A percentile compares a stretch with the other conserved stretches of the same genome.
Conservation (phyloP, 208 protist genomes). For the Wallacemonas sp. region DNA sequence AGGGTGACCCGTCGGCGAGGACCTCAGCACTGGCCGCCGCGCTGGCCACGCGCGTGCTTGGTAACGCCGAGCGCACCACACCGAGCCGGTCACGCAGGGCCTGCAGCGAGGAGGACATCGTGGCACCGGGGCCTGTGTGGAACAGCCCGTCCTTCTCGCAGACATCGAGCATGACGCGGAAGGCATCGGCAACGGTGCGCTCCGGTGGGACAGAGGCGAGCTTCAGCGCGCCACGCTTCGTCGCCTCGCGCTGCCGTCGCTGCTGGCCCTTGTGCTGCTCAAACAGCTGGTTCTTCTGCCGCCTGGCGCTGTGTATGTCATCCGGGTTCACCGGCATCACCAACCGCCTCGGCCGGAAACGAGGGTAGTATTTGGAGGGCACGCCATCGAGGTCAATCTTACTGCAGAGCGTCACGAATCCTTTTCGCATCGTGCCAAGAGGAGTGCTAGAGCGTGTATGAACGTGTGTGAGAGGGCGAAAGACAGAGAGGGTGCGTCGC, state of each 20-base stretch:
- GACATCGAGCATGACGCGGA: conserved; percentile 64
- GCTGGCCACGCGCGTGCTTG: neutral
- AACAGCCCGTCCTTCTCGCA: conserved; percentile 51
- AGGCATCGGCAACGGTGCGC: conserved; percentile 82
- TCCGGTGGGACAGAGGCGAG: conserved; percentile 67
- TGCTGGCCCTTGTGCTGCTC: conserved; percentile 38
- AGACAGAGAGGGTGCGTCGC: neutral
- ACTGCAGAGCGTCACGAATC: conserved; percentile 20
- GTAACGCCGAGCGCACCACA: neutral
- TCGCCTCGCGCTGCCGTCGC: conserved; percentile 29
- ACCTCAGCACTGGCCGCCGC: neutral
- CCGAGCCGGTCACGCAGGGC: neutral
- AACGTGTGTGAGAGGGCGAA: neutral
- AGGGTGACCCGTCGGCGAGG: conserved; percentile 12
- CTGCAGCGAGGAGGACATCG: conserved; percentile 15
- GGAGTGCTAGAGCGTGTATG: neutral
- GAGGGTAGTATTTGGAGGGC: conserved; percentile 67
- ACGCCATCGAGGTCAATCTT: conserved; percentile 40
- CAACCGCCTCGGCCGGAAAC: conserved; percentile 76
- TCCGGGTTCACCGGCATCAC: conserved; percentile 86
- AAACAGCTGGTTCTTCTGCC: conserved; percentile 53
- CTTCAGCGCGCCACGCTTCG: conserved; percentile 55
- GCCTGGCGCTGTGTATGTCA: conserved; percentile 49
- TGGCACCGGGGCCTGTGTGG: conserved; percentile 9
- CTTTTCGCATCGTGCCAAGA: conserved; percentile 15